These are phyloP conservation scores for Kwoniella pini DNA, from an alignment of 768 basidiomycete species.

Conservation along the genomic window DNA sequence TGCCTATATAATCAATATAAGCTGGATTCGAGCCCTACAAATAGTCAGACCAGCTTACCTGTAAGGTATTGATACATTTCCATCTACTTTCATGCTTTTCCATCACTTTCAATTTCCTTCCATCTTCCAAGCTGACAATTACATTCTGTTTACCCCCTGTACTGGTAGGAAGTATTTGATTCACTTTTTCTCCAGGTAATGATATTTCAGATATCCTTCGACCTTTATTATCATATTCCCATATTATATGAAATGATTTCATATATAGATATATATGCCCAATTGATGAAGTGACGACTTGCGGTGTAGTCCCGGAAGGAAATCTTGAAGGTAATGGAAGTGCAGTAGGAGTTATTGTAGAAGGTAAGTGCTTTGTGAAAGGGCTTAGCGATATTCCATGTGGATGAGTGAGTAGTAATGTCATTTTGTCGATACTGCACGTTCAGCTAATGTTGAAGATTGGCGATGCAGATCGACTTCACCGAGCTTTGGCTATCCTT, in stretches of 20 bases:
- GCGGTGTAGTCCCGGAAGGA: slow-evolving; percentile 8
- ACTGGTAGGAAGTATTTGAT: neutral
- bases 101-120: slow-evolving; percentile 12
- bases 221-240: slow-evolving; percentile 33
- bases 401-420: slow-evolving; percentile 21
- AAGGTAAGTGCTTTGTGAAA: slow-evolving; percentile 2
- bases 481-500: too few relatives aligned
- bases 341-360: neutral
- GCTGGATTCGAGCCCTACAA: too few relatives aligned
- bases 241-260: neutral
- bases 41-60: slow-evolving; percentile 23
- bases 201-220: slow-evolving; percentile 24
- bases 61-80: slow-evolving; percentile 12
- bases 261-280: slow-evolving; percentile 22
- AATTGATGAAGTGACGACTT: slow-evolving; percentile 10
- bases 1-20: slow-evolving; percentile 8
- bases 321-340: slow-evolving; percentile 34
- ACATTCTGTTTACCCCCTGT: slow-evolving; percentile 14
- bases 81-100: slow-evolving; percentile 25
- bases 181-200: neutral
- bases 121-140: neutral
- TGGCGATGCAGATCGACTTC: too few relatives aligned
- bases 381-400: neutral
- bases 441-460: too few relatives aligned
- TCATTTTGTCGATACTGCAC: too few relatives aligned